A percentile compares a stretch with the other conserved stretches of the same genome.
phyloP scores from a whole-genome alignment of 1,284 basidiomycete species.

The Apiotrichum veenhuisii region DNA sequence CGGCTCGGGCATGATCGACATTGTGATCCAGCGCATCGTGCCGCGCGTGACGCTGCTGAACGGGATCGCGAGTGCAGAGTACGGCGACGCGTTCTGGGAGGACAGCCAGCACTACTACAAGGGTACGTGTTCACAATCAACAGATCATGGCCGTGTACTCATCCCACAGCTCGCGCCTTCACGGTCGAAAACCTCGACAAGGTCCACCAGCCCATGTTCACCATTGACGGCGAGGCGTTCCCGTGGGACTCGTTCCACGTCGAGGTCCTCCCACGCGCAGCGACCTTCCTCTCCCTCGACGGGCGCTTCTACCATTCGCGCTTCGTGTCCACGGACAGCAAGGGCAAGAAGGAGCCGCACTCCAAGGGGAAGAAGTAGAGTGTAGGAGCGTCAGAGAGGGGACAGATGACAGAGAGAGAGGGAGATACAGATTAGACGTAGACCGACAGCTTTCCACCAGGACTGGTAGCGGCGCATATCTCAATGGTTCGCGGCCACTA shows the following conservation, averaged over 20 bases:
- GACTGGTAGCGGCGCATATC: too few species aligned
- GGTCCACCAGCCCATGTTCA: conserved; percentile 54
- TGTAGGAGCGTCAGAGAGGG: too few species aligned
- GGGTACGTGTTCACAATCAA: conserved; percentile 49
- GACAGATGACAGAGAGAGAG: too few species aligned
- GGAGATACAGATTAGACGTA: too few species aligned
- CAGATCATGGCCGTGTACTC: background rate
- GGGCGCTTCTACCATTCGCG: conserved; percentile 55
- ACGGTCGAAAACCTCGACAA: conserved; percentile 64
- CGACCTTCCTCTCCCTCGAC: conserved; percentile 65
- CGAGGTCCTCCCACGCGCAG: conserved; percentile 69
- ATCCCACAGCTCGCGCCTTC: conserved; percentile 55
- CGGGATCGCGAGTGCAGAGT: conserved; percentile 64
- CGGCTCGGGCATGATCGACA: conserved; percentile 75
- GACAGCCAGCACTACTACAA: conserved; percentile 70
- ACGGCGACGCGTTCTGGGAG: conserved; percentile 67
- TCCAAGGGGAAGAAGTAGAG: conserved; percentile 18
- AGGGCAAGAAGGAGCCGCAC: conserved; percentile 3
- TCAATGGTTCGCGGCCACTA: too few species aligned
- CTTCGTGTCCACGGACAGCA: conserved; percentile 22
- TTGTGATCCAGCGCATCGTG: conserved; percentile 66
- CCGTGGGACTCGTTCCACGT: conserved; percentile 78
- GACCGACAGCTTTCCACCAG: too few species aligned
- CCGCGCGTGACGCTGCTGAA: conserved; percentile 59
- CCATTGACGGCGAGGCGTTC: conserved; percentile 73